phyloP scores from a whole-genome alignment of 1,284 basidiomycete genomes.

The Fomitopsis betulina region DNA sequence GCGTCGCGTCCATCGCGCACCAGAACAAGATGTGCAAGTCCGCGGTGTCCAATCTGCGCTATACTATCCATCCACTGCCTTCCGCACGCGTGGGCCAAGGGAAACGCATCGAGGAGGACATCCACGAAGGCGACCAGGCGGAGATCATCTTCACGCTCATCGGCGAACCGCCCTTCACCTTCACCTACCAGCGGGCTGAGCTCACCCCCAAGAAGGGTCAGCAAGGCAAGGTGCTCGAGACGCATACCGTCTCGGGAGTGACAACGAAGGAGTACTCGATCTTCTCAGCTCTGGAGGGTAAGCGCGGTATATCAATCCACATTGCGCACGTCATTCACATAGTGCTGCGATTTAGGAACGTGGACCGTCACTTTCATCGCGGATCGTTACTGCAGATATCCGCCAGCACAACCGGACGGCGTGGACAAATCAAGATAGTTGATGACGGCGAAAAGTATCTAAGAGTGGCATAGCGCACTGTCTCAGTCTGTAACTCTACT shows the following conservation, averaged over 20 bases:
- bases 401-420: conserved; percentile 25
- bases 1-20: conserved; percentile 83
- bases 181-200: too few species aligned
- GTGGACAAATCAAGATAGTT: conserved; percentile 19
- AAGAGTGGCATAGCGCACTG: neutral
- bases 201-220: conserved; percentile 47
- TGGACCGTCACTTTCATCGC: conserved; percentile 77
- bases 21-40: conserved; percentile 88
- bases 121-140: conserved; percentile 83
- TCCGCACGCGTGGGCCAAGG: conserved; percentile 87
- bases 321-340: conserved; percentile 10
- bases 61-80: conserved; percentile 81
- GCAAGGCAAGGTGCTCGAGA: conserved; percentile 77
- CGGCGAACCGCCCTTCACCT: too few species aligned
- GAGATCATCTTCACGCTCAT: too few species aligned
- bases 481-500: neutral
- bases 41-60: conserved; percentile 67
- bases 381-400: conserved; percentile 31
- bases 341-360: conserved; percentile 51
- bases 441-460: neutral
- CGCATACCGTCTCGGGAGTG: conserved; percentile 83
- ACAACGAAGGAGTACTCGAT: conserved; percentile 79
- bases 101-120: conserved; percentile 74
- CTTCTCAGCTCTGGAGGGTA: conserved; percentile 84
- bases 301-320: conserved; percentile 17